A percentile compares a stretch with the other conserved stretches of the same genome.
phyloP scores from a whole-genome alignment of 2,329 filamentous ascomycete genomes.

The Metarhizium brunneum region DNA sequence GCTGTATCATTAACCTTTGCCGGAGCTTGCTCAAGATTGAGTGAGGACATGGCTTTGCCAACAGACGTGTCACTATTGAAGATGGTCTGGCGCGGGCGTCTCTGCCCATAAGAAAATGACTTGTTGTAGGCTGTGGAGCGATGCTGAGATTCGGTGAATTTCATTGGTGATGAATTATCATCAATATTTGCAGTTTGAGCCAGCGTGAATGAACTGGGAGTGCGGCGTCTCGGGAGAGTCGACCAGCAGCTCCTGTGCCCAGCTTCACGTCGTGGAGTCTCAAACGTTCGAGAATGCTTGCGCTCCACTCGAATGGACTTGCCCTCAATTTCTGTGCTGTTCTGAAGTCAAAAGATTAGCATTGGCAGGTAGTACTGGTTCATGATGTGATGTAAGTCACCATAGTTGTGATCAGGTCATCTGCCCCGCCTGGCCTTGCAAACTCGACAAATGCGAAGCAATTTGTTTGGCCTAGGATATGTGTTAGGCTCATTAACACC shows the following conservation, averaged over 20 bases:
- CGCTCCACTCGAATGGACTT: constrained; percentile 27
- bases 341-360: constrained; percentile 16
- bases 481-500: constrained; percentile 7
- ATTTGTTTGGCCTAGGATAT: constrained; percentile 9
- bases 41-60: constrained; percentile 1
- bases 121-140: not conserved
- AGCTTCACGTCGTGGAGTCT: constrained; percentile 10
- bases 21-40: not conserved
- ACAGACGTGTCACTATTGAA: constrained; percentile 5
- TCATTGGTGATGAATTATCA: not conserved
- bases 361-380: not conserved
- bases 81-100: constrained; percentile 7
- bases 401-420: constrained; percentile 23
- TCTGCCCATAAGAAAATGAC: constrained; percentile 1
- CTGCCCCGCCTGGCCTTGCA: constrained; percentile 24
- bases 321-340: constrained; percentile 21
- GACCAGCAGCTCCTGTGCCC: constrained; percentile 2
- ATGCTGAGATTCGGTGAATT: not conserved
- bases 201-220: not conserved
- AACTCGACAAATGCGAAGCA: constrained; percentile 32
- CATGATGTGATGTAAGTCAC: constrained; percentile 20
- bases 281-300: constrained; percentile 19
- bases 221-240: constrained; percentile 5
- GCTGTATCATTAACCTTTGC: not conserved
- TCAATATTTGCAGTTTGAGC: not conserved